Evolutionary conservation across 352 stramenopile genomes (phyloP).

Genomic region (Phytophthora capsici): DNA sequence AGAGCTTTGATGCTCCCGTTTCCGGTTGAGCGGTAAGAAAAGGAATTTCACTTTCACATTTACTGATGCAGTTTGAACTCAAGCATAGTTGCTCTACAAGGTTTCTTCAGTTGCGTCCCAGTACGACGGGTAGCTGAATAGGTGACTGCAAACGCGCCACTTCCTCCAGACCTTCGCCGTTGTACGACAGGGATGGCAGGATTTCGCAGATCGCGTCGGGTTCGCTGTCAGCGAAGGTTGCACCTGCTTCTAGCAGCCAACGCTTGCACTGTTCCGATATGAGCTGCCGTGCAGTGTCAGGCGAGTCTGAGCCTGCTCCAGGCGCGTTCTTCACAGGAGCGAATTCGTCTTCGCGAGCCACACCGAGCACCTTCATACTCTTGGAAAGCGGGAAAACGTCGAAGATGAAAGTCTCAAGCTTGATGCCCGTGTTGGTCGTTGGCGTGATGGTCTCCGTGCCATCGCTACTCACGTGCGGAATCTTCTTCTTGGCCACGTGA

Average conservation of each 20-base stretch:
- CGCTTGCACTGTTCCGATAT: constrained; percentile 62
- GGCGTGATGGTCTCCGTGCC: constrained; percentile 89
- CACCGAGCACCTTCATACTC: constrained; percentile 94
- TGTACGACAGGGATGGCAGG: constrained; percentile 82
- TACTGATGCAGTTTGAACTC: constrained; percentile 2
- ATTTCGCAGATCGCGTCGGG: constrained; percentile 69
- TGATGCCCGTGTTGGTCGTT: constrained; percentile 94
- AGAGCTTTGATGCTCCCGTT: constrained; percentile 30
- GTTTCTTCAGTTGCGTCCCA: constrained; percentile 16
- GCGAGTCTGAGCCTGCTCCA: constrained; percentile 71
- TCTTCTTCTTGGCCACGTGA: constrained; percentile 98
- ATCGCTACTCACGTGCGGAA: constrained; percentile 89
- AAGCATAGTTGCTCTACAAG: neutral
- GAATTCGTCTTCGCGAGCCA: constrained; percentile 91
- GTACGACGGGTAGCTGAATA: constrained; percentile 48
- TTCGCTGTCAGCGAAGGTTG: constrained; percentile 36
- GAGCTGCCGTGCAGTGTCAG: constrained; percentile 74
- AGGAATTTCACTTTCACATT: constrained; percentile 30
- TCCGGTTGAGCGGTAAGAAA: constrained; percentile 37
- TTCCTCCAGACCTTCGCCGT: constrained; percentile 75
- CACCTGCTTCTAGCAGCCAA: constrained; percentile 67
- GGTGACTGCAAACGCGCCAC: constrained; percentile 45
- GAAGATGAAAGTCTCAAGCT: constrained; percentile 99
- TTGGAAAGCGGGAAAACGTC: constrained; percentile 97
- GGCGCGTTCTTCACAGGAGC: constrained; percentile 91